phyloP scores from a whole-genome alignment of 805 yeast species.

The Candida methanosorbosa region DNA sequence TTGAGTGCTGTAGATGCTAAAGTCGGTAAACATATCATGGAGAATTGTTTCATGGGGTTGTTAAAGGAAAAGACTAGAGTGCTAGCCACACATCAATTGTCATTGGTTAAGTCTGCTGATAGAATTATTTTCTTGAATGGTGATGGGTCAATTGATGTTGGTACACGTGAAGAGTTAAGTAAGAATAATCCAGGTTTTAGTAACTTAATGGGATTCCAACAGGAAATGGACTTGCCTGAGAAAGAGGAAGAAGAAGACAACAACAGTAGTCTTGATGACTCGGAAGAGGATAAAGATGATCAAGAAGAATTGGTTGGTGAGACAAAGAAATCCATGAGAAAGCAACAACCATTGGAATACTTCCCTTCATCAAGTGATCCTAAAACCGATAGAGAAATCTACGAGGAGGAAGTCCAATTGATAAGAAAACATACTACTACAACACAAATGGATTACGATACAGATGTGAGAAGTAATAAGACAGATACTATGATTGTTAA shows the following conservation, averaged over 20 bases:
- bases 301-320: slow-evolving; percentile 8
- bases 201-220: slow-evolving; percentile 40
- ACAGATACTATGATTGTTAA: neutral
- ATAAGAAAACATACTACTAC: slow-evolving; percentile 12
- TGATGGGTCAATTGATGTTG: slow-evolving; percentile 51
- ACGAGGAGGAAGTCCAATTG: slow-evolving; percentile 11
- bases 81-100: slow-evolving; percentile 76
- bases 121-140: slow-evolving; percentile 57
- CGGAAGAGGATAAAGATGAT: slow-evolving; percentile 25
- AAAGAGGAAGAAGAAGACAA: slow-evolving; percentile 15
- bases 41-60: slow-evolving; percentile 53
- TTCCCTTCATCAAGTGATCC: neutral
- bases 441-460: neutral
- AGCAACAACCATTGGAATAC: slow-evolving; percentile 1
- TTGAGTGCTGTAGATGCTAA: slow-evolving; percentile 82
- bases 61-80: slow-evolving; percentile 53
- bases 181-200: slow-evolving; percentile 36
- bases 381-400: too few relatives aligned
- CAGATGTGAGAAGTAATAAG: too few relatives aligned
- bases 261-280: slow-evolving; percentile 3
- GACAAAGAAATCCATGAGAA: slow-evolving; percentile 11
- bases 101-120: slow-evolving; percentile 61
- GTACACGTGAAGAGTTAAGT: slow-evolving; percentile 47
- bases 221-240: slow-evolving; percentile 18
- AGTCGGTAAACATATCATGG: slow-evolving; percentile 74